phyloP scores from a whole-genome alignment of 352 stramenopile species.

The Phytophthora ramorum region DNA sequence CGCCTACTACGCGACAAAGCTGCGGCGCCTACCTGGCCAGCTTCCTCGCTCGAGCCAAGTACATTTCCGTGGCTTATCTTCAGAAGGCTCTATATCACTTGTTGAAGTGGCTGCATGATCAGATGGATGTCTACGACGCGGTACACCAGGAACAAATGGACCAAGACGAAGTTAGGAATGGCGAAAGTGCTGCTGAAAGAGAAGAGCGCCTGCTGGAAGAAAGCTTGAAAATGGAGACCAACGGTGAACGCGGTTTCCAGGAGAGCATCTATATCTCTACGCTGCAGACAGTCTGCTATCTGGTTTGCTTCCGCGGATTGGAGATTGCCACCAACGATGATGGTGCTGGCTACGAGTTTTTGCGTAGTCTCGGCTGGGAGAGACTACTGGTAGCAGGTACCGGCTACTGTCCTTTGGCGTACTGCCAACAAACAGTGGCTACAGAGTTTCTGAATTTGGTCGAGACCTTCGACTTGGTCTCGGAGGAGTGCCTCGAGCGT shows the following conservation, averaged over 20 bases:
- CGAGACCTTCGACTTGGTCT: constrained; percentile 80
- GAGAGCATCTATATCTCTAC: constrained; percentile 83
- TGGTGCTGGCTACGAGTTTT: constrained; percentile 71
- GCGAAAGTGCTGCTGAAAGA: constrained; percentile 29
- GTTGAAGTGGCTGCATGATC: constrained; percentile 94
- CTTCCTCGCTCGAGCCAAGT: constrained; percentile 95
- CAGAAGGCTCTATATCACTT: constrained; percentile 94
- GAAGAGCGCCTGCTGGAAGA: constrained; percentile 37
- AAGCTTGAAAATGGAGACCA: constrained; percentile 35
- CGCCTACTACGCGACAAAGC: constrained; percentile 92
- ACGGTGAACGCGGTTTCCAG: constrained; percentile 46
- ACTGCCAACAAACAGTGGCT: constrained; percentile 81
- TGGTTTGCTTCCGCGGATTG: constrained; percentile 96
- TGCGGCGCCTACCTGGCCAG: constrained; percentile 96
- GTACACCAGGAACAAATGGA: constrained; percentile 37
- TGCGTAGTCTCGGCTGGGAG: constrained; percentile 85
- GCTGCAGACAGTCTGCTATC: constrained; percentile 97
- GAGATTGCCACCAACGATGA: constrained; percentile 78
- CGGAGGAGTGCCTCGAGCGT: constrained; percentile 74
- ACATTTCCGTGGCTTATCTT: constrained; percentile 93
- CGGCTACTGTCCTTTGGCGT: constrained; percentile 73
- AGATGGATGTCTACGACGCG: constrained; percentile 91
- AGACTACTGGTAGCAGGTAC: constrained; percentile 66
- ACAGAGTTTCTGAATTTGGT: constrained; percentile 86
- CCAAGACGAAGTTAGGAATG: constrained; percentile 7